Percentiles rank a stretch among this genome's conserved stretches.
Conservation (phyloP, 768 basidiomycete species). For the Hypholoma fasciculare region DNA sequence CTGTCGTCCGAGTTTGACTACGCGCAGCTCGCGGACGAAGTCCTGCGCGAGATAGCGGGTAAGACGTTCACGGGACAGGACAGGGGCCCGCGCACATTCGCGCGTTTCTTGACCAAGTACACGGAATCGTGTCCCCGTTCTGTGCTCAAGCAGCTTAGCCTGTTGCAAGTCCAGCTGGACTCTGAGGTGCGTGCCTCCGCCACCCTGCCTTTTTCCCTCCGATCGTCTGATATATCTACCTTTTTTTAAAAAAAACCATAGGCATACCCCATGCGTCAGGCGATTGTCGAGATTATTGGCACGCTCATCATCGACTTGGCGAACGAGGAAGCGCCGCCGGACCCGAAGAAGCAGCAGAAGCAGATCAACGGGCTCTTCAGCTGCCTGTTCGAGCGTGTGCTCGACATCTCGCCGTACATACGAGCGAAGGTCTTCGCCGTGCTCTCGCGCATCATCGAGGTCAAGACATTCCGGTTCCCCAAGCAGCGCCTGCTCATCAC, state of each 20-base stretch:
- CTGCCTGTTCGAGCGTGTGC: conserved; percentile 80
- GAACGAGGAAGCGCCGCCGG: conserved; percentile 46
- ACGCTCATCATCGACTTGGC: conserved; percentile 82
- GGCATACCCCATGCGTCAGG: conserved; percentile 97
- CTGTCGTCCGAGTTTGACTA: conserved; percentile 88
- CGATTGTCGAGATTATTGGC: conserved; percentile 89
- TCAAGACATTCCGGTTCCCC: conserved; percentile 76
- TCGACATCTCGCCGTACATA: conserved; percentile 90
- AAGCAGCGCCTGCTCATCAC: conserved; percentile 81
- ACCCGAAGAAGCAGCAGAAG: conserved; percentile 54
- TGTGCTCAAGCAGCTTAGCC: conserved; percentile 86
- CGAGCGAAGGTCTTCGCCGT: conserved; percentile 84
- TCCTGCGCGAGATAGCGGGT: conserved; percentile 83
- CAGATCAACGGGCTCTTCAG: conserved; percentile 83
- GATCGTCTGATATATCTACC: neutral
- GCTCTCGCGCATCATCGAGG: conserved; percentile 69
- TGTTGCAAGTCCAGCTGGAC: conserved; percentile 84
- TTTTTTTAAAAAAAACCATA: conserved; percentile 33
- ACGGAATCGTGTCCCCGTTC: conserved; percentile 78
- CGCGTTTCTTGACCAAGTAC: conserved; percentile 78
- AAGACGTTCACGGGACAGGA: conserved; percentile 82
- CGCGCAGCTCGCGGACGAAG: conserved; percentile 85
- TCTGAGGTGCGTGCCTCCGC: conserved; percentile 64
- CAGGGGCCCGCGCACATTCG: conserved; percentile 81
- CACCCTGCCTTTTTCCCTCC: neutral